phyloP scores from a whole-genome alignment of 345 rosid species.

The Lepidium aucheri region DNA sequence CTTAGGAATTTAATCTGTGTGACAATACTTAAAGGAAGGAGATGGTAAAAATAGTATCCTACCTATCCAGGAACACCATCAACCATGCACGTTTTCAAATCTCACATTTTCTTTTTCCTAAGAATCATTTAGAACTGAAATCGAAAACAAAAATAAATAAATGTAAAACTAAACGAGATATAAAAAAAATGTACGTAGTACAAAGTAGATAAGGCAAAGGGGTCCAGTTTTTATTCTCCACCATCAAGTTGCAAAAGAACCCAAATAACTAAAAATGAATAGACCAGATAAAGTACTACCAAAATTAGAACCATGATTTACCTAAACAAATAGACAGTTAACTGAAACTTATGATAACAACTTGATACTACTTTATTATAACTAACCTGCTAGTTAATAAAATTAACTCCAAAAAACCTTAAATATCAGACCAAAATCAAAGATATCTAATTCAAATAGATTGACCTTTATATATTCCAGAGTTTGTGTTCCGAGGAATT shows the following conservation, averaged over 20 bases:
- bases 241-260: slow-evolving; percentile 6
- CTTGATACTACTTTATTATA: background rate
- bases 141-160: background rate
- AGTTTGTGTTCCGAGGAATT: background rate
- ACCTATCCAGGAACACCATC: background rate
- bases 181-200: background rate
- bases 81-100: background rate
- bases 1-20: background rate
- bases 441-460: no score
- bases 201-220: background rate
- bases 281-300: background rate
- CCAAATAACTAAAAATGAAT: background rate
- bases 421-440: no score
- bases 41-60: background rate
- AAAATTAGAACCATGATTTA: background rate
- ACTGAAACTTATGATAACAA: background rate
- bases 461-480: no score
- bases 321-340: slow-evolving; percentile 5
- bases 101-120: background rate
- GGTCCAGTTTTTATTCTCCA: background rate
- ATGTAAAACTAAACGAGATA: background rate
- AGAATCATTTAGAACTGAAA: background rate
- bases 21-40: background rate
- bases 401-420: no score
- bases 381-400: no score